Base-by-base conservation (phyloP, 2,329 filamentous ascomycete species). In the Claviceps humidiphila region DNA sequence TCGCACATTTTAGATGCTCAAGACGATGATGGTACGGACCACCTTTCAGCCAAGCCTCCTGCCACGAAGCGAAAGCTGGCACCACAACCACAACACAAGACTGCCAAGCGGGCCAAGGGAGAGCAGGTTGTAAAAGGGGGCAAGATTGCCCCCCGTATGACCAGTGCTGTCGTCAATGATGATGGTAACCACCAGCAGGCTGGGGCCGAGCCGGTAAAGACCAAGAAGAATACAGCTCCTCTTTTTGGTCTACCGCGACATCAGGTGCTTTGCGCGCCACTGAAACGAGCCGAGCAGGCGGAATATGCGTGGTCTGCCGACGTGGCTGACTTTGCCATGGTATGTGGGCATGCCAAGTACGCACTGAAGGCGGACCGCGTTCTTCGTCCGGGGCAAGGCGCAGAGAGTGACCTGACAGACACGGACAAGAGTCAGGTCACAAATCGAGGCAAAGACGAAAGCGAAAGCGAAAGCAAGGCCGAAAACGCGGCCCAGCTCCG, bases 271-370 rank as follows among this genome's bases (percentile, higher is more conserved):
- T 11, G 48, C 3, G 38, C 50, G 2, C 49, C 58, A 1, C 53
- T 53, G 5, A 39, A 43, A 7, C 54, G 55, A 22, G 45, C 51
- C 5, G 49, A 55, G 2, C 37, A 42, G 2, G 54, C 51, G 2
- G 52, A 56, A 13, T 63, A 60, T 45, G 58, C 61, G 22, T 63
- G 56, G 60, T 59, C 59, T 1, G 60, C 61, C 16, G 59, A 58
- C 4, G 24, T 51, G 8, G 61, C 61, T 1, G 50, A 46, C 14
- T 63, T 59, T 53, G 61, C 61, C 1, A 56, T 54, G 20, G 53
- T 59, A 5, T 53, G 58, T 0, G 39, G 50, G 1, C 52, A 49
- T 16, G 61, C 61, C 4, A 55, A 49, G 4, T 63, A 58, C 42
- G 61, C 62, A 3, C 39, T 54, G 3, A 59, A 22, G 5, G 57